phyloP scores from a whole-genome alignment of 441 rosid species.

The Euphorbia schlechtendalii region DNA sequence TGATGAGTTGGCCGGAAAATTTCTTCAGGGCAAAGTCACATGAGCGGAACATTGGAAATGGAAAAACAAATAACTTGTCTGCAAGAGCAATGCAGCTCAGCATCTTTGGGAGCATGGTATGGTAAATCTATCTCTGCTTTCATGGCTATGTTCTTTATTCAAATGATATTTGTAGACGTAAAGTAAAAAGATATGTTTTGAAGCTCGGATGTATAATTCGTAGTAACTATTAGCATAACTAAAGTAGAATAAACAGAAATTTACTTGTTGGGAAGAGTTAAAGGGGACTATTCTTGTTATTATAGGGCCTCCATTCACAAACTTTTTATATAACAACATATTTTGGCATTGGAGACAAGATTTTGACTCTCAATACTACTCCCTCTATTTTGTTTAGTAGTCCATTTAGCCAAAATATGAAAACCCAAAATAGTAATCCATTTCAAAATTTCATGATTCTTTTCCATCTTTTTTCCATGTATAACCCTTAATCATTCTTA shows the following conservation, averaged over 20 bases:
- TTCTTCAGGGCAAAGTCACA: constrained; percentile 29
- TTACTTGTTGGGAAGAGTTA: neutral
- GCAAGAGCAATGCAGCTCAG: constrained; percentile 67
- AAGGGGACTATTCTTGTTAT: neutral
- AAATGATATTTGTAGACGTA: neutral
- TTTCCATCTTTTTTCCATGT: no score
- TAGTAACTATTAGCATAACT: neutral
- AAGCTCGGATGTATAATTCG: neutral
- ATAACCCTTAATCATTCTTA: no score
- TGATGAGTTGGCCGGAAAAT: constrained; percentile 77
- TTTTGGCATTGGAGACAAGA: no score
- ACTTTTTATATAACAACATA: no score
- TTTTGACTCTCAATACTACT: no score
- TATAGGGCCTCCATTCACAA: no score
- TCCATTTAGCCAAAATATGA: no score
- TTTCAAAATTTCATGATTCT: no score
- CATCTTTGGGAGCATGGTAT: constrained; percentile 73
- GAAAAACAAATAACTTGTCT: constrained; percentile 41
- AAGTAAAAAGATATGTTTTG: neutral
- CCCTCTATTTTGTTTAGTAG: no score
- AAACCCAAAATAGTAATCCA: no score
- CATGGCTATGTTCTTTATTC: neutral
- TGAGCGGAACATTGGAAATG: constrained; percentile 20
- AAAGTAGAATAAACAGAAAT: neutral
- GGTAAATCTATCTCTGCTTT: neutral